A percentile compares a stretch with the other conserved stretches of the same genome.
phyloP scores from a whole-genome alignment of 75 land plant species.

The Cryptomeria japonica region DNA sequence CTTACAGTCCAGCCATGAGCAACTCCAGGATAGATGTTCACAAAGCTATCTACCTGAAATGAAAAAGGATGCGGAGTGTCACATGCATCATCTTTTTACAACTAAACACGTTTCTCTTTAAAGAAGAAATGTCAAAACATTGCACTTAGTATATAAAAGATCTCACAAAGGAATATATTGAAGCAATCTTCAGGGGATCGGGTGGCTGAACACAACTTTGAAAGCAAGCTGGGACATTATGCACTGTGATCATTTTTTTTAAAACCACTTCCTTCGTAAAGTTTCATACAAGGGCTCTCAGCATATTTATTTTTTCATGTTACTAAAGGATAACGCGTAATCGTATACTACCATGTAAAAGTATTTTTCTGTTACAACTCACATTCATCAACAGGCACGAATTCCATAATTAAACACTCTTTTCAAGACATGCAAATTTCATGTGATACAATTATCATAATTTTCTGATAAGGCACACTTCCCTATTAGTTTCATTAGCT shows the following conservation, averaged over 20 bases:
- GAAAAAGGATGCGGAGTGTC: background rate
- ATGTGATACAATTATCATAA: too few species aligned
- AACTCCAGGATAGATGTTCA: slow-evolving; percentile 70
- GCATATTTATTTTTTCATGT: too few species aligned
- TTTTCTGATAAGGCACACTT: too few species aligned
- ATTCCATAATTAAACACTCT: too few species aligned
- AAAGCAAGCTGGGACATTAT: background rate
- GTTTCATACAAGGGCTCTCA: background rate
- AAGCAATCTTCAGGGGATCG: background rate
- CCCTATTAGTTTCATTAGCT: too few species aligned
- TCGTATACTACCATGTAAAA: background rate
- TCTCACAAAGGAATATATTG: background rate
- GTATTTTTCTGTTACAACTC: background rate
- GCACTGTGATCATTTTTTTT: background rate
- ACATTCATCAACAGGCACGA: background rate
- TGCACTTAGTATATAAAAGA: background rate
- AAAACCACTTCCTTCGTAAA: background rate
- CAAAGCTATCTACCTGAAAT: slow-evolving; percentile 59
- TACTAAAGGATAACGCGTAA: background rate
- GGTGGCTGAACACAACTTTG: background rate
- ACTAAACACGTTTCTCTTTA: background rate
- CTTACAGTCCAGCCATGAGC: slow-evolving; percentile 83
- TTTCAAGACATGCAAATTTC: too few species aligned
- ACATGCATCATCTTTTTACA: background rate
- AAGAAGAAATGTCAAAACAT: background rate